phyloP scores from a whole-genome alignment of 2,329 filamentous ascomycete genomes.

The Trichoderma polysporum region DNA sequence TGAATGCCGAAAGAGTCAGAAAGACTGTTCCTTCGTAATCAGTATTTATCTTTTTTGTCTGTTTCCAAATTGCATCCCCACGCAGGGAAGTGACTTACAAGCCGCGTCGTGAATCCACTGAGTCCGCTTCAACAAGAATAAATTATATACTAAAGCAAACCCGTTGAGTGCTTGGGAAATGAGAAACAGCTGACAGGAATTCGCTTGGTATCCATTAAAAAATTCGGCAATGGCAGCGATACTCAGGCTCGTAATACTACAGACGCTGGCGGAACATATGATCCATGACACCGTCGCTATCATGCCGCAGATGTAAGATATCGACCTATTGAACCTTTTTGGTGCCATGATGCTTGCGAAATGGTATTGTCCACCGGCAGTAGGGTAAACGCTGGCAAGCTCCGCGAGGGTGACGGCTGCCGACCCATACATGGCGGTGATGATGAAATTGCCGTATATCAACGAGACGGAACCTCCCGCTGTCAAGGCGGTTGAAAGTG shows the following conservation, averaged over 20 bases:
- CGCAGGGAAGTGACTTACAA: background rate
- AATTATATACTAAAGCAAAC: background rate
- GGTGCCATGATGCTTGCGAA: slow-evolving; percentile 35
- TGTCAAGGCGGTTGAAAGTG: slow-evolving; percentile 25
- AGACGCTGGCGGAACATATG: slow-evolving; percentile 7
- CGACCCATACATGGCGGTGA: slow-evolving; percentile 8
- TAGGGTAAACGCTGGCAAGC: slow-evolving; percentile 38
- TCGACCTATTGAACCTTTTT: slow-evolving; percentile 24
- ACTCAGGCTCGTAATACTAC: background rate
- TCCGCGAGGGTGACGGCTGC: slow-evolving; percentile 37
- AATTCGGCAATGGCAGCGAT: slow-evolving; percentile 1
- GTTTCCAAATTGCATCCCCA: background rate
- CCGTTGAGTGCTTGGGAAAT: slow-evolving; percentile 3
- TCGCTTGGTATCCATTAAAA: slow-evolving; percentile 1
- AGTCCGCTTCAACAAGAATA: slow-evolving; percentile 18
- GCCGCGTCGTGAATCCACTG: slow-evolving; percentile 12
- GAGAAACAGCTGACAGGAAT: slow-evolving; percentile 10
- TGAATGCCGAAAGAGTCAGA: background rate
- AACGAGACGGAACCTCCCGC: slow-evolving; percentile 17
- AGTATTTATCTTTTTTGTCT: background rate
- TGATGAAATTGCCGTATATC: slow-evolving; percentile 31
- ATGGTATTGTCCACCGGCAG: slow-evolving; percentile 41
- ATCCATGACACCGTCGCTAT: background rate
- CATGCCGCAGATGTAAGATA: slow-evolving; percentile 20
- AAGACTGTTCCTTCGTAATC: background rate